Conservation (phyloP, 345 rosid genomes). For the Eucalyptus urophylla region DNA sequence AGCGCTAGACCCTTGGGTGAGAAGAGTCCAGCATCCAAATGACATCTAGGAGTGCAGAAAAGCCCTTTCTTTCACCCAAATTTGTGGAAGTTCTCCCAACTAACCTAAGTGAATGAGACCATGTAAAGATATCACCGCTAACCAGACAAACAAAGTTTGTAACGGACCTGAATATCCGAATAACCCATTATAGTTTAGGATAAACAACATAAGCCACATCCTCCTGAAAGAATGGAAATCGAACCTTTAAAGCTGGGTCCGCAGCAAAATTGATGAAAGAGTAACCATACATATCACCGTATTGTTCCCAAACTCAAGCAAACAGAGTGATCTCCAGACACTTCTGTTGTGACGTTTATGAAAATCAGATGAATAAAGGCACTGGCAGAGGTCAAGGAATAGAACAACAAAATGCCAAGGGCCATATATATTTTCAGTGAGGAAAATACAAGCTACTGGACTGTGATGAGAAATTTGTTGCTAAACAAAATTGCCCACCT, state of each 20-base stretch:
- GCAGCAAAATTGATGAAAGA: not conserved
- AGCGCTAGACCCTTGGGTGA: not conserved
- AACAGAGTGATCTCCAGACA: not conserved
- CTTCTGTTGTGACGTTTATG: not conserved
- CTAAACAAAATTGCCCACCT: conserved; percentile 39
- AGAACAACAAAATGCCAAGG: not conserved
- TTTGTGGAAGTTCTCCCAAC: not conserved
- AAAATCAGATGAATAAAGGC: not conserved
- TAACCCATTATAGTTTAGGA: not conserved
- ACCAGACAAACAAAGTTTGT: not conserved
- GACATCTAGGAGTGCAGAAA: not conserved
- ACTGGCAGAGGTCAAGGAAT: not conserved
- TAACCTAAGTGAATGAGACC: not conserved
- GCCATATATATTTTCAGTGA: not conserved
- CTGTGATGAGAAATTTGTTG: not conserved
- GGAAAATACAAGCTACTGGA: not conserved
- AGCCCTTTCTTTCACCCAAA: not conserved
- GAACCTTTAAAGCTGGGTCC: not conserved
- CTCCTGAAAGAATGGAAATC: not conserved
- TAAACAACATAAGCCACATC: not conserved
- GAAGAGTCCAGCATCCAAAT: not conserved
- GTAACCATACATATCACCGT: not conserved
- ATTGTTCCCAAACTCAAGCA: not conserved
- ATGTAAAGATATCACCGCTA: not conserved
- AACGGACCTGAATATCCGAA: not conserved